Evolutionary conservation across 306 rosid genomes (phyloP).

Genomic region (Cercis canadensis): DNA sequence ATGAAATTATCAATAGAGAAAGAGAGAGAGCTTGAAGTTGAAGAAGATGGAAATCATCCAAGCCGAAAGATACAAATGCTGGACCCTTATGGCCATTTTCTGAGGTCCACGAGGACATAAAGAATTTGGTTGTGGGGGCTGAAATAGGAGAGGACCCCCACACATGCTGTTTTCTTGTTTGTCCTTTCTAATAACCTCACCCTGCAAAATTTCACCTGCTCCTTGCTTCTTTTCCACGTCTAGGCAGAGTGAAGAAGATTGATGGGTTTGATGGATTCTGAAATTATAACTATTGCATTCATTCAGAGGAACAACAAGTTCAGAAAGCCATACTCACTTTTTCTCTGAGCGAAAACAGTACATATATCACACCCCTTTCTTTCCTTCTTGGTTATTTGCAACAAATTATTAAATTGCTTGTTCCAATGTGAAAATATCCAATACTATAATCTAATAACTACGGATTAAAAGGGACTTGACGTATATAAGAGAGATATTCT

Average conservation of each 20-base stretch:
- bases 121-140: slow-evolving; percentile 57
- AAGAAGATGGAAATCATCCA: slow-evolving; percentile 36
- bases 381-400: slow-evolving; percentile 22
- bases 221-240: slow-evolving; percentile 80
- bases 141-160: slow-evolving; percentile 50
- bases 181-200: slow-evolving; percentile 55
- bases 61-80: slow-evolving; percentile 43
- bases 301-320: slow-evolving; percentile 40
- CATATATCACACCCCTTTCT: slow-evolving; percentile 31
- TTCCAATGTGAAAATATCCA: slow-evolving; percentile 26
- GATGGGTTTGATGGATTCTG: slow-evolving; percentile 75
- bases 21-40: not conserved
- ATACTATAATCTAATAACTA: not conserved
- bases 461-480: slow-evolving; percentile 42
- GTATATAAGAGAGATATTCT: slow-evolving; percentile 35
- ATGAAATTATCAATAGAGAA: not conserved
- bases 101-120: slow-evolving; percentile 45
- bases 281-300: slow-evolving; percentile 46
- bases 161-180: slow-evolving; percentile 52
- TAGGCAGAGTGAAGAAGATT: slow-evolving; percentile 64
- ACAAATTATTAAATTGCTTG: slow-evolving; percentile 14
- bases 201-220: slow-evolving; percentile 59
- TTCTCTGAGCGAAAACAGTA: slow-evolving; percentile 47
- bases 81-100: slow-evolving; percentile 43
- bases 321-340: slow-evolving; percentile 54